Evolutionary conservation across 1,139 yeast species (phyloP).

Genomic region (Kluyveromyces marxianus): DNA sequence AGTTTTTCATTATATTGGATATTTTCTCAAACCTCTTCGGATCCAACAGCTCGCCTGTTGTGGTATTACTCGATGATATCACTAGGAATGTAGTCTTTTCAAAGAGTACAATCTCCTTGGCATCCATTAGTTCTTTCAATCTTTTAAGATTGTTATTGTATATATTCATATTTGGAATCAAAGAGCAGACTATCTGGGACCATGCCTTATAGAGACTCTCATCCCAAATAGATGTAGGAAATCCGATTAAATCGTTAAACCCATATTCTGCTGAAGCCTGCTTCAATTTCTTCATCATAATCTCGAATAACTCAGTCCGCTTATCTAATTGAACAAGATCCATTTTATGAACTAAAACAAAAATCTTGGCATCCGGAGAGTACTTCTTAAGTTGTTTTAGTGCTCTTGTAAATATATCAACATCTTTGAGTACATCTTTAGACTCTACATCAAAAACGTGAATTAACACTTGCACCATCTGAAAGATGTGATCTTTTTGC

Average conservation of each 20-base stretch:
- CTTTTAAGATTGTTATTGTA: constrained; percentile 72
- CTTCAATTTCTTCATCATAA: constrained; percentile 78
- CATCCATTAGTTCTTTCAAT: constrained; percentile 69
- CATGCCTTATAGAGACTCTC: constrained; percentile 94
- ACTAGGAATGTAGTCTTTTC: constrained; percentile 92
- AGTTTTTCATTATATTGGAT: constrained; percentile 87
- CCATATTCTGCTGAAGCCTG: constrained; percentile 73
- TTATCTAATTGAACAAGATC: constrained; percentile 86
- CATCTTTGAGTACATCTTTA: constrained; percentile 85
- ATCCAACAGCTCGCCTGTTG: constrained; percentile 36
- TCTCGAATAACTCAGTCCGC: constrained; percentile 71
- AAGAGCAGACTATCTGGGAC: constrained; percentile 91
- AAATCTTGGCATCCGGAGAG: constrained; percentile 87
- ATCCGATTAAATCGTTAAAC: constrained; percentile 67
- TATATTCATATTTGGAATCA: constrained; percentile 82
- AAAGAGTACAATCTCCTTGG: constrained; percentile 84
- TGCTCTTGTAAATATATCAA: constrained; percentile 82
- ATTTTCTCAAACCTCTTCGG: constrained; percentile 94
- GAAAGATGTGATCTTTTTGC: constrained; percentile 85
- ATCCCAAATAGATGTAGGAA: constrained; percentile 97
- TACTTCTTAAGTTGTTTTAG: constrained; percentile 74
- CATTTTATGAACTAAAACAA: constrained; percentile 91
- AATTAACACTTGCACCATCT: constrained; percentile 94
- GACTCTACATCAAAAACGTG: constrained; percentile 96
- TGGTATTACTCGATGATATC: constrained; percentile 62